Conservation (phyloP, 2,329 filamentous ascomycete species). For the Chalaropsis ovoidea region DNA sequence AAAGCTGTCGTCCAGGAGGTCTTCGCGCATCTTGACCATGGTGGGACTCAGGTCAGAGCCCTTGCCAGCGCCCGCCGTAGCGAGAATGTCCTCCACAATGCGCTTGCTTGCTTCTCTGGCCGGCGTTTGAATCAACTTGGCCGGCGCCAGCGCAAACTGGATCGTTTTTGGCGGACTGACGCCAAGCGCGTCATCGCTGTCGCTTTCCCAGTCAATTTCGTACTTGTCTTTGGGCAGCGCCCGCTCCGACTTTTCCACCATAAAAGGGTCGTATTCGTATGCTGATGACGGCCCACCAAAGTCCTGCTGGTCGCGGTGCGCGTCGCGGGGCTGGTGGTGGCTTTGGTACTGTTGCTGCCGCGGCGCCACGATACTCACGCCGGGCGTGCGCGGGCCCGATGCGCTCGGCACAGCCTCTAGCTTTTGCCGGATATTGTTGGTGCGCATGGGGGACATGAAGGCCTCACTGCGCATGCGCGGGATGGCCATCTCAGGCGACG, state of each 20-base stretch:
- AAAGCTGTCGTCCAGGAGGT: constrained; percentile 51
- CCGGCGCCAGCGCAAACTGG: constrained; percentile 70
- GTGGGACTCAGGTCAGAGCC: constrained; percentile 53
- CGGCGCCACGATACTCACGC: constrained; percentile 77
- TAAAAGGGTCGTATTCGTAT: constrained; percentile 37
- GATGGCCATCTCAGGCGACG: constrained; percentile 66
- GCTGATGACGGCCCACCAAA: neutral
- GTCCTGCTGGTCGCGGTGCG: neutral
- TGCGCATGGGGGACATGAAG: constrained; percentile 59
- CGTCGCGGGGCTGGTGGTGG: no score
- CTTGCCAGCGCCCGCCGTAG: constrained; percentile 58
- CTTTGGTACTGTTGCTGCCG: constrained; percentile 8
- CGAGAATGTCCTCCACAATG: constrained; percentile 69
- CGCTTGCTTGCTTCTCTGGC: constrained; percentile 70
- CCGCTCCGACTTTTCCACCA: constrained; percentile 24
- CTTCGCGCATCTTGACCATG: constrained; percentile 54
- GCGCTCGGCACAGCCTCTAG: constrained; percentile 35
- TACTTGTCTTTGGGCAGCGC: constrained; percentile 34
- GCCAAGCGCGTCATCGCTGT: constrained; percentile 57
- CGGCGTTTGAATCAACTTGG: constrained; percentile 68
- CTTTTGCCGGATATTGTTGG: constrained; percentile 36
- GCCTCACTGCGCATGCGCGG: constrained; percentile 77
- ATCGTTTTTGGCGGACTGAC: constrained; percentile 92
- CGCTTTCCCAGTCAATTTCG: constrained; percentile 64
- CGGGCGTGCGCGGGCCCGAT: constrained; percentile 57